Conservation (phyloP, 2,329 filamentous ascomycete genomes). For the Ilyonectria mors-panacis region DNA sequence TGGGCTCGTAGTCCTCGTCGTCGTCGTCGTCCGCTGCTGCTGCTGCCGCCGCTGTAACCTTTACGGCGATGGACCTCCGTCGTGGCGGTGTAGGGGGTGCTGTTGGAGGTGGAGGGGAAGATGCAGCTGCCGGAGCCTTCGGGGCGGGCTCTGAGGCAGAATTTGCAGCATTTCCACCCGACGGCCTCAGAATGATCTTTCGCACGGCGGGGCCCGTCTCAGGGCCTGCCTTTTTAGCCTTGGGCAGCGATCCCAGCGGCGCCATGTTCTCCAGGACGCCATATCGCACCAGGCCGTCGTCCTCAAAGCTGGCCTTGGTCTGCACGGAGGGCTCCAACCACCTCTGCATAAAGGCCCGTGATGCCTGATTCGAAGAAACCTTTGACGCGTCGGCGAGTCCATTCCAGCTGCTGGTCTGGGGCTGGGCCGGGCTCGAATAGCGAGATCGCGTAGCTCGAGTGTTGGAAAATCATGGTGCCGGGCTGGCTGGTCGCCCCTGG, state of each 20-base stretch:
- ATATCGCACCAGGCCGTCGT: constrained; percentile 79
- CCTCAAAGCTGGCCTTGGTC: constrained; percentile 81
- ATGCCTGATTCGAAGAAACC: constrained; percentile 52
- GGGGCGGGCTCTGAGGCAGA: constrained; percentile 41
- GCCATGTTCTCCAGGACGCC: constrained; percentile 89
- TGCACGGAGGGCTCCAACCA: constrained; percentile 74
- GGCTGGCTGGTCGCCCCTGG: constrained; percentile 34
- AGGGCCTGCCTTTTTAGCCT: constrained; percentile 60
- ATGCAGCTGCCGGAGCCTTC: constrained; percentile 42
- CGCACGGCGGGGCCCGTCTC: constrained; percentile 52
- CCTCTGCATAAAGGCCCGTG: constrained; percentile 66
- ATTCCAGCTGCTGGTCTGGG: constrained; percentile 48
- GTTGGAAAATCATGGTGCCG: constrained; percentile 56
- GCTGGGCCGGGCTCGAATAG: constrained; percentile 67
- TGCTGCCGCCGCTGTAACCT: constrained; percentile 52
- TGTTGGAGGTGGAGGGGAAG: constrained; percentile 41
- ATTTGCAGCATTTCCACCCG: constrained; percentile 49
- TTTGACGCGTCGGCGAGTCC: constrained; percentile 57
- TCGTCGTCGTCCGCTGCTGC: constrained; percentile 56
- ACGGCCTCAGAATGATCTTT: constrained; percentile 64
- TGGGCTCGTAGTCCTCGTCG: constrained; percentile 63
- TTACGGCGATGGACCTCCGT: constrained; percentile 44
- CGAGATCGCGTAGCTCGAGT: constrained; percentile 69
- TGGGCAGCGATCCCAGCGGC: constrained; percentile 81
- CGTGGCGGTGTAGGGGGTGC: constrained; percentile 47